phyloP scores from a whole-genome alignment of 1,139 yeast species.

The Zygosaccharomyces pseudobailii region DNA sequence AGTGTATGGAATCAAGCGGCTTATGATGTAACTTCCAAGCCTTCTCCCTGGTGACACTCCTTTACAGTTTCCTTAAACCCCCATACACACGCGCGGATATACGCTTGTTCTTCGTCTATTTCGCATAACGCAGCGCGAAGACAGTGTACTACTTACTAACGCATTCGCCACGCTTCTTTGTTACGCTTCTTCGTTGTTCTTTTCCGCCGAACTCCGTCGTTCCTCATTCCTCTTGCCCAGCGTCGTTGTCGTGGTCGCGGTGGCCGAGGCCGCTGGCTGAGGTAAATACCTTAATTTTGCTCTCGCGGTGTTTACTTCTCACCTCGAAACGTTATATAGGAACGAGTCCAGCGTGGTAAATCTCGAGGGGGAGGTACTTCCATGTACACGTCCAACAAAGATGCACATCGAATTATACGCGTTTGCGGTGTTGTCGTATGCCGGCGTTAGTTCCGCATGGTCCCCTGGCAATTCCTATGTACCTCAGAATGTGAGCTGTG shows the following conservation, averaged over 20 bases:
- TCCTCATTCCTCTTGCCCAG: not conserved
- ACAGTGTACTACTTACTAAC: no score
- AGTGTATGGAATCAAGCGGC: no score
- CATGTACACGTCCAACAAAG: not conserved
- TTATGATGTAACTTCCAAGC: no score
- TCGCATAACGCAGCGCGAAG: no score
- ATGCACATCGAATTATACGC: not conserved
- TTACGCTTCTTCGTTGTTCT: no score
- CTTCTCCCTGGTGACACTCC: no score
- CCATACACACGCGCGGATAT: no score
- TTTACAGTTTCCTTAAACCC: no score
- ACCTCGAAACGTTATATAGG: not conserved
- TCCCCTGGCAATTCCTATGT: conserved; percentile 61
- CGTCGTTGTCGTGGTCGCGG: not conserved
- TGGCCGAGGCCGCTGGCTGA: not conserved
- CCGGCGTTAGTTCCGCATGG: conserved; percentile 38
- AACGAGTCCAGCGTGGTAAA: not conserved
- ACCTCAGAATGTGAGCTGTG: conserved; percentile 57
- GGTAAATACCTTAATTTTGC: not conserved
- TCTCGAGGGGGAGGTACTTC: not conserved
- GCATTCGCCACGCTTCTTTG: no score
- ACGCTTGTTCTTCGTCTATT: no score
- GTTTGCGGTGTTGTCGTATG: not conserved
- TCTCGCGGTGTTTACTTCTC: not conserved
- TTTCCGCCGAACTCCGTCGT: not conserved